These are phyloP conservation scores for Metarhizium anisopliae DNA, from an alignment of 2,329 filamentous ascomycete genomes.

Conservation along the genomic window DNA sequence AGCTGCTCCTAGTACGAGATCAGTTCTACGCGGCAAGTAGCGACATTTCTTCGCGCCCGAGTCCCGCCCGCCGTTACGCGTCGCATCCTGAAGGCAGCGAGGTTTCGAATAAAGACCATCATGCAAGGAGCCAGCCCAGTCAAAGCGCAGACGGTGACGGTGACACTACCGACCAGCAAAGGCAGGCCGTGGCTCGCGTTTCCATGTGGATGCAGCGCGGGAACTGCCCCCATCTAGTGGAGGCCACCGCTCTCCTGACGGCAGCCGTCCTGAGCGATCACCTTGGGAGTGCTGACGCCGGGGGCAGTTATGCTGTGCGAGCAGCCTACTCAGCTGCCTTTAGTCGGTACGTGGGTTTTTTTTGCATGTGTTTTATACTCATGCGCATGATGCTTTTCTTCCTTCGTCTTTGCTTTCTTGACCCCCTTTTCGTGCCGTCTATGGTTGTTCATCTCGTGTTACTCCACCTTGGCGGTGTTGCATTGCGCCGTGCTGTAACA, in stretches of 20 bases:
- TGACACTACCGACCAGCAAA: conserved; percentile 23
- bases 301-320: conserved; percentile 49
- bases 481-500: neutral
- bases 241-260: conserved; percentile 66
- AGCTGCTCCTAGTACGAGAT: conserved; percentile 56
- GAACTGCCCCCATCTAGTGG: conserved; percentile 68
- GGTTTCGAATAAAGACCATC: neutral
- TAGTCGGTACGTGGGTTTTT: conserved; percentile 46
- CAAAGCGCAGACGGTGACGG: neutral
- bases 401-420: neutral
- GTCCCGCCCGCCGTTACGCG: neutral
- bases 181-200: conserved; percentile 46
- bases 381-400: neutral
- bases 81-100: neutral
- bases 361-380: neutral
- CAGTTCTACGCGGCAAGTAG: conserved; percentile 45
- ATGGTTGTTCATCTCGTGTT: neutral
- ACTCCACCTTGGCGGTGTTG: neutral
- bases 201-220: conserved; percentile 65
- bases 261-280: conserved; percentile 60
- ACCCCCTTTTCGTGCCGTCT: neutral
- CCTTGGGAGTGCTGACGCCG: conserved; percentile 17
- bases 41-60: conserved; percentile 5
- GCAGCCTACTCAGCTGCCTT: conserved; percentile 68
- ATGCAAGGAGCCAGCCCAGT: neutral